A percentile compares a stretch with the other conserved stretches of the same genome.
Evolutionary conservation across 306 rosid species (phyloP).

Genomic region (Echinosophora koreensis): DNA sequence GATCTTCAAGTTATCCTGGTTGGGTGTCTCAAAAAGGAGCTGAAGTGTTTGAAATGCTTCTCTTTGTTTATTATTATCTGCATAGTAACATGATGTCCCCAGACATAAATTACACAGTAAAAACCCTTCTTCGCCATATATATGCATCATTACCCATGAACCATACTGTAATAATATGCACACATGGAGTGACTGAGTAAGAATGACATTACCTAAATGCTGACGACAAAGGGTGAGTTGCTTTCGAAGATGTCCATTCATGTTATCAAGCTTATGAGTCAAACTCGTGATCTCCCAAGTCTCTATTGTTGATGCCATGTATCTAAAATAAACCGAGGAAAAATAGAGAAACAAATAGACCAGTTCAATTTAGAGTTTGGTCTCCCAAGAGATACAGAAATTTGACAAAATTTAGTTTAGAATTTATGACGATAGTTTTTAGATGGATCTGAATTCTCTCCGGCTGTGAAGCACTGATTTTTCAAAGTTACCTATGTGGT

Average conservation of each 20-base stretch:
- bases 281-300: conserved; percentile 80
- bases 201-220: conserved; percentile 52
- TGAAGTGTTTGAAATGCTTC: conserved; percentile 51
- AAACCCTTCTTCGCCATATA: no score
- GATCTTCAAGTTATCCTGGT: conserved; percentile 61
- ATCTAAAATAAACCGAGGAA: conserved; percentile 45
- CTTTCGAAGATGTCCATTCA: conserved; percentile 62
- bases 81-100: conserved; percentile 33
- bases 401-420: no score
- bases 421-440: no score
- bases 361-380: not conserved
- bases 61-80: conserved; percentile 61
- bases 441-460: no score
- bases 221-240: conserved; percentile 56
- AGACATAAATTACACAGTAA: no score
- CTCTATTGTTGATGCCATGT: conserved; percentile 54
- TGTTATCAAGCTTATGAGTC: conserved; percentile 65
- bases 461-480: no score
- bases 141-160: not conserved
- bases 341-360: not conserved
- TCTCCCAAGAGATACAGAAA: no score
- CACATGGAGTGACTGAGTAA: not conserved
- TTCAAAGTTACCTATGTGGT: no score
- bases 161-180: not conserved
- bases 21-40: conserved; percentile 52